Conservation (phyloP, 805 yeast species). For the Candida lessepsii region DNA sequence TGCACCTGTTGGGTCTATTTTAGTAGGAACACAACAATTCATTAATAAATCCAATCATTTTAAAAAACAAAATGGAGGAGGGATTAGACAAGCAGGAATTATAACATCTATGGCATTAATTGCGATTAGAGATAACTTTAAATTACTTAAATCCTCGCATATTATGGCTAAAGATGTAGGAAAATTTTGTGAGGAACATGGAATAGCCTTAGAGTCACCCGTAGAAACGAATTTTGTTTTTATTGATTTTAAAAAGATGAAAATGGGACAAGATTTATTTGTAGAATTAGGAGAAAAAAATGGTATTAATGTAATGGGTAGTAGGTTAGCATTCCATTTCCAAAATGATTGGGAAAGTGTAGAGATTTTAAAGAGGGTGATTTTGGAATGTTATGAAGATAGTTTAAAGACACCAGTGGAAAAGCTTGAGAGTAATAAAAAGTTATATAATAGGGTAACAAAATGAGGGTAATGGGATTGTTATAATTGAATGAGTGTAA, state of each 20-base stretch:
- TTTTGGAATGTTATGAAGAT: constrained; percentile 56
- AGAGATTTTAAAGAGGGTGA: constrained; percentile 42
- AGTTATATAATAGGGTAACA: constrained; percentile 19
- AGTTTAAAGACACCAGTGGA: constrained; percentile 52
- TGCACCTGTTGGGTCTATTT: constrained; percentile 88
- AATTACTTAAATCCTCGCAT: constrained; percentile 52
- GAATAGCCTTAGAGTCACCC: constrained; percentile 66
- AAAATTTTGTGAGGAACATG: constrained; percentile 49
- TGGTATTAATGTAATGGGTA: constrained; percentile 65
- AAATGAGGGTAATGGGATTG: constrained; percentile 1
- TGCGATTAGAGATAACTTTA: constrained; percentile 73
- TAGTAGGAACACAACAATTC: constrained; percentile 63
- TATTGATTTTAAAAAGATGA: constrained; percentile 53
- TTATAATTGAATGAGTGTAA: not conserved
- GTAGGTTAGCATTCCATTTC: constrained; percentile 78
- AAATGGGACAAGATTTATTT: constrained; percentile 56
- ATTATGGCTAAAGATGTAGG: constrained; percentile 53
- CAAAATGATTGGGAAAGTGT: constrained; percentile 33
- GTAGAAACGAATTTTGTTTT: constrained; percentile 84
- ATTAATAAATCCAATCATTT: constrained; percentile 77
- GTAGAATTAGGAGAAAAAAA: constrained; percentile 55
- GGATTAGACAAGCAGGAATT: constrained; percentile 85
- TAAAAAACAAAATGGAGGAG: constrained; percentile 92
- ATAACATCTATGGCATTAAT: constrained; percentile 76
- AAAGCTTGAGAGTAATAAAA: constrained; percentile 18